Conservation (phyloP, 2,329 filamentous ascomycete genomes). For the Botryotinia narcissicola region DNA sequence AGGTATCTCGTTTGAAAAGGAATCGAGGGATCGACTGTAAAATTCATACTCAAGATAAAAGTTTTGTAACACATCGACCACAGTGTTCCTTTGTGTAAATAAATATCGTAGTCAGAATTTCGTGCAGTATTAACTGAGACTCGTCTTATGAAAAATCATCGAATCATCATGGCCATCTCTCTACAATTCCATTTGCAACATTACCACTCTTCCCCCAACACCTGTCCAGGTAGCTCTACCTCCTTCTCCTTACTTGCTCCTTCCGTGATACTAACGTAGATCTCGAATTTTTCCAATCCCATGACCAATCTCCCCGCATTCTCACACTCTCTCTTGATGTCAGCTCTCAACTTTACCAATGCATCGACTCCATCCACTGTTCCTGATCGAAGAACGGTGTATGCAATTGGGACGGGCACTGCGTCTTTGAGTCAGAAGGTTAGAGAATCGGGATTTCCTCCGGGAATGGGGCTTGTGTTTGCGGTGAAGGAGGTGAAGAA, state of each 20-base stretch:
- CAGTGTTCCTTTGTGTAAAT: neutral
- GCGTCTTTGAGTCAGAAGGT: constrained; percentile 1
- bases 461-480: neutral
- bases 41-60: neutral
- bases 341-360: neutral
- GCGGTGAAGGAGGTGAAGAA: neutral
- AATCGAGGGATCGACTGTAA: neutral
- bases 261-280: neutral
- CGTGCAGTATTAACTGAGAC: neutral
- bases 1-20: neutral
- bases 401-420: neutral
- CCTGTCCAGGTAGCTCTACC: neutral
- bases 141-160: neutral
- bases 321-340: neutral
- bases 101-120: neutral
- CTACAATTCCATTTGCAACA: neutral
- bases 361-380: neutral
- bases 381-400: neutral
- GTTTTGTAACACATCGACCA: neutral
- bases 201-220: neutral
- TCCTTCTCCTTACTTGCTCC: neutral
- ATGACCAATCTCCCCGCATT: neutral
- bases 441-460: neutral
- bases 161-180: neutral
- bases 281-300: neutral